Conservation (phyloP, 495 filamentous ascomycete genomes). For the Penicillium atrosanguineum region DNA sequence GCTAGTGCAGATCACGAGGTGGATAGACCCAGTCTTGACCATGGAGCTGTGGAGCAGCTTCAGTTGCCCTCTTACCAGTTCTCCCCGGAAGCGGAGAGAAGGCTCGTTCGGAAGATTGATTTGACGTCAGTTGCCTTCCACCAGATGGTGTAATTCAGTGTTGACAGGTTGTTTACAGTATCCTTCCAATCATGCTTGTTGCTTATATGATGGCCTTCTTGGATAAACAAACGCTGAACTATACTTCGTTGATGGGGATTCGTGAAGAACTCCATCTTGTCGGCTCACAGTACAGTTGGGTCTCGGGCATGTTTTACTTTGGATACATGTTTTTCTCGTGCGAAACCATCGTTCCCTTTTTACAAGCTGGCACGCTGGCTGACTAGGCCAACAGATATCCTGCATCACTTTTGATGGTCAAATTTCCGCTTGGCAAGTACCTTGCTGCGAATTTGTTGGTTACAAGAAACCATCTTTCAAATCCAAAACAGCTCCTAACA, state of each 20-base stretch:
- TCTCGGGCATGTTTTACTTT: slow-evolving; percentile 49
- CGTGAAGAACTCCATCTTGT: slow-evolving; percentile 38
- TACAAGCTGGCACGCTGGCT: slow-evolving; percentile 37
- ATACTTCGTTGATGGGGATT: slow-evolving; percentile 48
- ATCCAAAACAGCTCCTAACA: slow-evolving; percentile 22
- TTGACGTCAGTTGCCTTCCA: slow-evolving; percentile 20
- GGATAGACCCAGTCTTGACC: slow-evolving; percentile 14
- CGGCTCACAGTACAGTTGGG: slow-evolving; percentile 48
- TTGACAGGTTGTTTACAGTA: slow-evolving; percentile 7
- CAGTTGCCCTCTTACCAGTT: slow-evolving; percentile 28
- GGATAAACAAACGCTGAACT: slow-evolving; percentile 54
- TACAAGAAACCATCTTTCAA: slow-evolving; percentile 17
- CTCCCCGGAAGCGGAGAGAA: slow-evolving; percentile 27
- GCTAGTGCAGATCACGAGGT: slow-evolving; percentile 14
- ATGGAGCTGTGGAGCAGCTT: slow-evolving; percentile 13
- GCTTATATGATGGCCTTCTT: slow-evolving; percentile 48
- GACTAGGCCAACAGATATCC: slow-evolving; percentile 49
- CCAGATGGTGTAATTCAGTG: slow-evolving; percentile 1
- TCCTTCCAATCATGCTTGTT: not conserved
- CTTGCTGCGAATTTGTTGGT: slow-evolving; percentile 40
- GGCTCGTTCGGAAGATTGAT: slow-evolving; percentile 31
- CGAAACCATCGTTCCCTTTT: slow-evolving; percentile 47
- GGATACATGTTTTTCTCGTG: slow-evolving; percentile 47
- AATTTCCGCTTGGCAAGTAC: slow-evolving; percentile 54
- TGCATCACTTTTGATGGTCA: slow-evolving; percentile 51